A percentile compares a stretch with the other conserved stretches of the same genome.
phyloP scores from a whole-genome alignment of 169 alveolate species.

The Perkinsus marinus region DNA sequence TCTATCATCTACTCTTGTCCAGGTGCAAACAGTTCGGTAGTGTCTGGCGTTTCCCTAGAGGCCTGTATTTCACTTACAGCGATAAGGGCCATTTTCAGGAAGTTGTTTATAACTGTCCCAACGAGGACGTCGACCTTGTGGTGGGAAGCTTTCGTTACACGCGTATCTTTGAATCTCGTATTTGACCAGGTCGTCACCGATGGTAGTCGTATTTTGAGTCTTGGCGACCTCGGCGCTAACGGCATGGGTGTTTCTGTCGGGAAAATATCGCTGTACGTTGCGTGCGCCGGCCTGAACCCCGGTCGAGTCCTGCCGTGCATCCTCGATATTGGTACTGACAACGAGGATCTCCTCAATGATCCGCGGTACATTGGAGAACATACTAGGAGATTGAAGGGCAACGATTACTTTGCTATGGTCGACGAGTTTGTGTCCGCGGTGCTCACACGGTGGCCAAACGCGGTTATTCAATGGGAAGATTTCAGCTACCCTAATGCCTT shows the following conservation, averaged over 20 bases:
- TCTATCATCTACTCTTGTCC: no score
- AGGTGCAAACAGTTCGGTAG: neutral
- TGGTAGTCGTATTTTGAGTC: conserved; percentile 30
- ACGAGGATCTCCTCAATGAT: conserved; percentile 11
- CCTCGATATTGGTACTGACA: conserved; percentile 35
- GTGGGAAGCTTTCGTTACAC: neutral
- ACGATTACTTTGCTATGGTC: conserved; percentile 21
- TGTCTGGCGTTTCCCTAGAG: neutral
- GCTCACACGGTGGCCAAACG: conserved; percentile 33
- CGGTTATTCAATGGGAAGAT: conserved; percentile 39
- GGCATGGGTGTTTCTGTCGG: conserved; percentile 41
- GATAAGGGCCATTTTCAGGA: neutral
- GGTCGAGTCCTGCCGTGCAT: conserved; percentile 21
- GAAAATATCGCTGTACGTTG: conserved; percentile 25
- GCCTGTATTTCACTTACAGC: neutral
- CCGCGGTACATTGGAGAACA: conserved; percentile 12
- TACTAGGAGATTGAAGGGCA: conserved; percentile 16
- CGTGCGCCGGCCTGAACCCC: conserved; percentile 40
- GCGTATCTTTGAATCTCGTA: neutral
- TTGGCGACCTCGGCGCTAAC: conserved; percentile 33
- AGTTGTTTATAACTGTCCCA: neutral
- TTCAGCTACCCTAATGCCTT: conserved; percentile 27
- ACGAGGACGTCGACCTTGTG: conserved; percentile 22
- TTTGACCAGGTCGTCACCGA: conserved; percentile 8
- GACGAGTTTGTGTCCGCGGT: conserved; percentile 23